Evolutionary conservation across 352 stramenopile genomes (phyloP).

Genomic region (Sclerospora graminicola): DNA sequence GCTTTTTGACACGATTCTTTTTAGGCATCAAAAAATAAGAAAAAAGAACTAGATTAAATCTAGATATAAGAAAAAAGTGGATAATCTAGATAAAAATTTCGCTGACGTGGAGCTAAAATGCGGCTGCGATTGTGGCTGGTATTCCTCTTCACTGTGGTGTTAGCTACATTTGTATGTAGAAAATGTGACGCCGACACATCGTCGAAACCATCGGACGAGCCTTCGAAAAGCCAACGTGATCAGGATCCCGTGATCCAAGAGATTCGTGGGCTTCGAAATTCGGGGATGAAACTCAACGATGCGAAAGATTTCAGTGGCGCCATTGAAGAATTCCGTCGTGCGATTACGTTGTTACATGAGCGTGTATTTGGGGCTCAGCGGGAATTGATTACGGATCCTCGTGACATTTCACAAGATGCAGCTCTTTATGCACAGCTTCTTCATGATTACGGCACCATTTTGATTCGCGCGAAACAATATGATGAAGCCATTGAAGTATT

Average conservation of each 20-base stretch:
- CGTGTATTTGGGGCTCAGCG: conserved; percentile 55
- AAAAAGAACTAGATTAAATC: too few species aligned
- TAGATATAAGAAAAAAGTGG: too few species aligned
- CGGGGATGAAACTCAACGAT: conserved; percentile 71
- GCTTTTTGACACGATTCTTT: conserved; percentile 10
- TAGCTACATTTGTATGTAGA: conserved; percentile 2
- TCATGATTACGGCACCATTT: conserved; percentile 66
- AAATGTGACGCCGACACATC: not conserved
- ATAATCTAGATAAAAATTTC: too few species aligned
- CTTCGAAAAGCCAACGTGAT: conserved; percentile 29
- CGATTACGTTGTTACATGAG: conserved; percentile 55
- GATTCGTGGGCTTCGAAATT: conserved; percentile 62
- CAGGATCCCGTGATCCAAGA: conserved; percentile 52
- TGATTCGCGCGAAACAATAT: conserved; percentile 62
- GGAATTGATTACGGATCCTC: conserved; percentile 33
- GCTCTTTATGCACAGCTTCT: conserved; percentile 69
- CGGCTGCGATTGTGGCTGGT: not conserved
- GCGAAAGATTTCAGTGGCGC: conserved; percentile 30
- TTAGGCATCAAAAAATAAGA: too few species aligned
- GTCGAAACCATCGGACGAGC: conserved; percentile 9
- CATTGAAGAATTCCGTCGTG: conserved; percentile 54
- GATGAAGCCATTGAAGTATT: conserved; percentile 72
- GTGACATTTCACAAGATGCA: conserved; percentile 58
- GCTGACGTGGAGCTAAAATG: too few species aligned
- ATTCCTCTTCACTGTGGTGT: conserved; percentile 20